These are phyloP conservation scores for Trifolium repens DNA, from an alignment of 306 rosid species.

Conservation along the genomic window DNA sequence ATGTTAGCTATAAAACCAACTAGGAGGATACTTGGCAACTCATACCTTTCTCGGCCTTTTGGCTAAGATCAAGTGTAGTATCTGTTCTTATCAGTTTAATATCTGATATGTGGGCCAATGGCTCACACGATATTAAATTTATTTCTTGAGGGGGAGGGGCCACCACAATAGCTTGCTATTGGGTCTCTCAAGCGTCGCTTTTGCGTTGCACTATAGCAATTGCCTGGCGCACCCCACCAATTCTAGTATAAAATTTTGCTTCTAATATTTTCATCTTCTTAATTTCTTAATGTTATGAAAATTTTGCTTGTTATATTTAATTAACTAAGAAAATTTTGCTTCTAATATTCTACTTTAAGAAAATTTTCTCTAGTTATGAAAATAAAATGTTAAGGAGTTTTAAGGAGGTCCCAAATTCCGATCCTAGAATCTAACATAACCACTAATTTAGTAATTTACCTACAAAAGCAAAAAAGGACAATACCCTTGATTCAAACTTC, in stretches of 20 bases:
- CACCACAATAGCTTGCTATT: constrained; percentile 5
- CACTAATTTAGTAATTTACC: no score
- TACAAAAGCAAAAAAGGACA: no score
- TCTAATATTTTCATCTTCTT: no score
- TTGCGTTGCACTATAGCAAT: background rate
- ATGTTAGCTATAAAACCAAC: background rate
- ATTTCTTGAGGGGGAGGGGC: background rate
- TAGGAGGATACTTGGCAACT: accelerated
- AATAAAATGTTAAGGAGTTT: no score
- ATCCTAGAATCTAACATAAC: no score
- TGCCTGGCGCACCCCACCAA: background rate
- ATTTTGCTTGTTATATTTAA: no score
- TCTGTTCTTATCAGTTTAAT: constrained; percentile 12
- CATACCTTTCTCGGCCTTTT: constrained; percentile 19
- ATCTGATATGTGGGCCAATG: constrained; percentile 4
- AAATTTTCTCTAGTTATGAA: no score
- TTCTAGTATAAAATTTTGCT: background rate
- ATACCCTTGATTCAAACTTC: no score
- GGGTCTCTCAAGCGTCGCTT: background rate
- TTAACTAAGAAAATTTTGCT: no score
- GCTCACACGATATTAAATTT: background rate
- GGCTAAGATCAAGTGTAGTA: constrained; percentile 17
- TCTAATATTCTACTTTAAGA: no score
- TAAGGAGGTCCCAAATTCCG: no score
- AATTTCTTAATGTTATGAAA: no score